Evolutionary conservation across 164 flowering plant genomes (phyloP).

Genomic region (Malania oleifera): DNA sequence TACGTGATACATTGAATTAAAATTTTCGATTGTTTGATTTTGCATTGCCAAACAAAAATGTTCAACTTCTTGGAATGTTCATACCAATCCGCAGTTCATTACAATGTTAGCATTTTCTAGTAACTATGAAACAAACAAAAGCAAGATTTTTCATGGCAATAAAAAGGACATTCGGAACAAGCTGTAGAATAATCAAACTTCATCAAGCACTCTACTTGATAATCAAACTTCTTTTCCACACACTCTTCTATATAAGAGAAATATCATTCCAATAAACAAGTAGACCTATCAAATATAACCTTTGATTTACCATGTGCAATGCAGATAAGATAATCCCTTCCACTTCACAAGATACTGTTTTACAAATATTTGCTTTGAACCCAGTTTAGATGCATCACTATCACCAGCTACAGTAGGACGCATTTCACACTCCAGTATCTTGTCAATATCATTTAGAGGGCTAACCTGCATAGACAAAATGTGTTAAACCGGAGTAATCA

Average conservation of each 20-base stretch:
- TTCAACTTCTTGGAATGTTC: too few species aligned
- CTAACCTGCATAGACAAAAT: conserved; percentile 57
- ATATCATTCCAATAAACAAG: background rate
- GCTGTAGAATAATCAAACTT: background rate
- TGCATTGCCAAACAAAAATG: too few species aligned
- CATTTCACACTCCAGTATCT: conserved; percentile 91
- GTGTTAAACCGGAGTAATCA: background rate
- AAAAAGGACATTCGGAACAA: background rate
- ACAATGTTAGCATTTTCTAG: too few species aligned
- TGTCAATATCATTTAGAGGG: conserved; percentile 88
- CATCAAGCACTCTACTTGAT: too few species aligned
- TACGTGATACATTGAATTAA: too few species aligned
- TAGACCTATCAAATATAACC: background rate
- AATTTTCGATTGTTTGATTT: too few species aligned
- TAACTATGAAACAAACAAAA: too few species aligned
- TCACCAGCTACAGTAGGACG: conserved; percentile 81
- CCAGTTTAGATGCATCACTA: conserved; percentile 69
- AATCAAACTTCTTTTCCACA: background rate
- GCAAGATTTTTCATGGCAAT: too few species aligned
- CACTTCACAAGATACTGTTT: conserved; percentile 98
- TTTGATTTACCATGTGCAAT: conserved; percentile 78
- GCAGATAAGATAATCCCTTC: conserved; percentile 95
- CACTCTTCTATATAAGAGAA: background rate
- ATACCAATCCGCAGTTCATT: too few species aligned
- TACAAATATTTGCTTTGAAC: conserved; percentile 83